phyloP scores from a whole-genome alignment of 352 stramenopile genomes.

The Phytophthora gonapodyides region DNA sequence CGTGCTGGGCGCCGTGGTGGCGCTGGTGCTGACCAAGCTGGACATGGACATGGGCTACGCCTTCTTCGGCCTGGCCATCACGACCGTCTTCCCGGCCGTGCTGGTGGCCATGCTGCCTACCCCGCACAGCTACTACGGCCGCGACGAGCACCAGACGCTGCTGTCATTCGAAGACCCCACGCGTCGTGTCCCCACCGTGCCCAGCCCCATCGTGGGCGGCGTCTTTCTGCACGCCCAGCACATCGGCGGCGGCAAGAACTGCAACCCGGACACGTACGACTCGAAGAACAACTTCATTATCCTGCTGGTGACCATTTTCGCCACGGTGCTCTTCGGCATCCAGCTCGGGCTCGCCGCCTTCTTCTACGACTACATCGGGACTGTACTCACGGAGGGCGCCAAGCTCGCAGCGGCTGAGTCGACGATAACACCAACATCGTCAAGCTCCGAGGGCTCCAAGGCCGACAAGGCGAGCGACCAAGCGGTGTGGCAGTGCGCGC shows the following conservation, averaged over 20 bases:
- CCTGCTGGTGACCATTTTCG: slow-evolving; percentile 80
- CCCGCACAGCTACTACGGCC: slow-evolving; percentile 49
- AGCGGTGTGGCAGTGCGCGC: slow-evolving; percentile 60
- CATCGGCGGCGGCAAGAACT: slow-evolving; percentile 69
- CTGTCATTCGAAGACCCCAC: slow-evolving; percentile 75
- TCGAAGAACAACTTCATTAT: slow-evolving; percentile 86
- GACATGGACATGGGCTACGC: slow-evolving; percentile 56
- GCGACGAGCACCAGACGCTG: slow-evolving; percentile 67
- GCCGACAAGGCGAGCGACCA: slow-evolving; percentile 26
- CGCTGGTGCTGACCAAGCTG: slow-evolving; percentile 54
- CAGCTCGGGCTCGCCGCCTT: slow-evolving; percentile 79
- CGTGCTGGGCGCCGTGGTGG: slow-evolving; percentile 56
- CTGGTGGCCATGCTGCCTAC: slow-evolving; percentile 49
- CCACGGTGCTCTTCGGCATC: slow-evolving; percentile 76
- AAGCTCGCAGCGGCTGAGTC: slow-evolving; percentile 20
- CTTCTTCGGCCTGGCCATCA: slow-evolving; percentile 60
- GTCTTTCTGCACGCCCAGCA: slow-evolving; percentile 85
- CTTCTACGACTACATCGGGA: slow-evolving; percentile 79
- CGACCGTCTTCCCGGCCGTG: slow-evolving; percentile 45
- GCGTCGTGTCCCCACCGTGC: slow-evolving; percentile 73
- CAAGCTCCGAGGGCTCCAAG: slow-evolving; percentile 22
- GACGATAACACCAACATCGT: neutral
- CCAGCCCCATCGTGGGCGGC: slow-evolving; percentile 78
- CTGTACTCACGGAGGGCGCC: slow-evolving; percentile 44
- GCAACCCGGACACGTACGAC: slow-evolving; percentile 84